Evolutionary conservation across 73 alveolate species (phyloP).

Genomic region (Paramecium pentaurelia): DNA sequence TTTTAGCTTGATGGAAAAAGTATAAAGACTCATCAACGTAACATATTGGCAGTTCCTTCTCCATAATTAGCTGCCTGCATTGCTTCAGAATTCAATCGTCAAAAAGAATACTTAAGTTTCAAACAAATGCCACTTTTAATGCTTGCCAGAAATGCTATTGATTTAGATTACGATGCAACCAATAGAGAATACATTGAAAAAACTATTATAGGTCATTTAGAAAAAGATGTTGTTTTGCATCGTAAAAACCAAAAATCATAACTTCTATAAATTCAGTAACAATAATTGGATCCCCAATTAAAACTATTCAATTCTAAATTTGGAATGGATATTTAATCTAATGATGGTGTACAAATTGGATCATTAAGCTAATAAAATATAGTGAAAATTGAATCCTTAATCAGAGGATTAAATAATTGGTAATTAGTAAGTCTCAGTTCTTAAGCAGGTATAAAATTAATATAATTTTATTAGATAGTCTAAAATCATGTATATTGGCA

Average conservation of each 20-base stretch:
- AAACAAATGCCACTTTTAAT: neutral
- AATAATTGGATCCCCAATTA: neutral
- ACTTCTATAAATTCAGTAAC: neutral
- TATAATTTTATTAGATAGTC: neutral
- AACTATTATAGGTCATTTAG: neutral
- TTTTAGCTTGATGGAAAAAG: conserved; percentile 11
- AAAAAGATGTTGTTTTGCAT: neutral
- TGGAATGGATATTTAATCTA: neutral
- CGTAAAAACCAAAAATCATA: neutral
- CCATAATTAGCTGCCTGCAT: neutral
- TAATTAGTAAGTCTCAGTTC: neutral
- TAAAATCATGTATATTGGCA: neutral
- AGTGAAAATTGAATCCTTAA: neutral
- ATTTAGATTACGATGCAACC: neutral
- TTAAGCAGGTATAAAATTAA: neutral
- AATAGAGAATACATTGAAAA: neutral
- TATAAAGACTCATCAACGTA: neutral
- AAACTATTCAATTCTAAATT: neutral
- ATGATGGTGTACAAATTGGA: neutral
- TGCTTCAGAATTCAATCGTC: neutral
- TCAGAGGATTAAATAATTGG: neutral
- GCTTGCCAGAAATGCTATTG: conserved; percentile 3
- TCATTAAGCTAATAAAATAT: neutral
- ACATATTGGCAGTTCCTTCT: neutral
- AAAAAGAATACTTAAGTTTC: neutral